Percentiles rank a stretch among this genome's conserved stretches.
phyloP scores from a whole-genome alignment of 2,329 filamentous ascomycete genomes.

The Aplosporella prunicola region DNA sequence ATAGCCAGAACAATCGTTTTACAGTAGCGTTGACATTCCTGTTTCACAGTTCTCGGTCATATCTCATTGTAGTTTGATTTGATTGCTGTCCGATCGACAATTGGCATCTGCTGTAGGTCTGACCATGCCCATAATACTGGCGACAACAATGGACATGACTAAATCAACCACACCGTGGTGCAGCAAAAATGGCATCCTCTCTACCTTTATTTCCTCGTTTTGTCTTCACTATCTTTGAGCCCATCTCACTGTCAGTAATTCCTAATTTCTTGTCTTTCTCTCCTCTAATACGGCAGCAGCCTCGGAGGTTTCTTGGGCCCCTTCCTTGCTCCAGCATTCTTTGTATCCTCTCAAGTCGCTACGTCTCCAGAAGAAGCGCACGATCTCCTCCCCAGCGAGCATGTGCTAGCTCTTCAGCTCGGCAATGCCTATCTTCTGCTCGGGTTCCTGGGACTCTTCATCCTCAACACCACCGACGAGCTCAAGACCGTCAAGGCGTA shows the following conservation, averaged over 20 bases:
- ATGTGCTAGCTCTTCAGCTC: constrained; percentile 56
- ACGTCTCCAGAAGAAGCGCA: constrained; percentile 4
- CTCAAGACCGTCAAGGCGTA: constrained; percentile 58
- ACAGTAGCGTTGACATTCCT: too few species aligned
- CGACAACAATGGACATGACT: too few species aligned
- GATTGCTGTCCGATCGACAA: too few species aligned
- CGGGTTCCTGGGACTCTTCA: constrained; percentile 52
- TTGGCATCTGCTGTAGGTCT: too few species aligned
- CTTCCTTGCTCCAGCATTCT: constrained; percentile 13
- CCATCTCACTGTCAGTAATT: constrained; percentile 14
- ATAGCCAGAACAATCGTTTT: too few species aligned
- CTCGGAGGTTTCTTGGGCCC: constrained; percentile 14
- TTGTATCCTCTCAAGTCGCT: constrained; percentile 15
- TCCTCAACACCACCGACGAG: constrained; percentile 57
- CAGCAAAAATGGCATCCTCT: constrained; percentile 13
- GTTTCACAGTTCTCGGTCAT: too few species aligned
- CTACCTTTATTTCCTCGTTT: constrained; percentile 13
- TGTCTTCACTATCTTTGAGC: constrained; percentile 16
- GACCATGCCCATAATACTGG: too few species aligned
- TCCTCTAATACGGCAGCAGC: constrained; percentile 5
- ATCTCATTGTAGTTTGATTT: too few species aligned
- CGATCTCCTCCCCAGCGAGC: constrained; percentile 13
- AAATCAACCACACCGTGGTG: too few species aligned
- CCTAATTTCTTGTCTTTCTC: background rate
- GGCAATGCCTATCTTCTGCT: constrained; percentile 62